Conservation (phyloP, 1,139 yeast genomes). For the Pichia sp. region DNA sequence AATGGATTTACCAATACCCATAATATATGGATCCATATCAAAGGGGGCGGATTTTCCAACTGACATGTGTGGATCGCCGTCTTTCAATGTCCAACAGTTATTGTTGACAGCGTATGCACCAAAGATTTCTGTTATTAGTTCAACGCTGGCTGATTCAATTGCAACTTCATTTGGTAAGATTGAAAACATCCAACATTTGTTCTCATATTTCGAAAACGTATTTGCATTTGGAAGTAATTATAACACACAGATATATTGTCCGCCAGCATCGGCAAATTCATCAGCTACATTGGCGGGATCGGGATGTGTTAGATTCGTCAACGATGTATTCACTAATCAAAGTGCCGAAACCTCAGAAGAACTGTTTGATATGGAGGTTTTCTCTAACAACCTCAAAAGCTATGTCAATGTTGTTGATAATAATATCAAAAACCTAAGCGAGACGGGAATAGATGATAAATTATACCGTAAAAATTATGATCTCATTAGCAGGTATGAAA, state of each 20-base stretch:
- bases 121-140: slow-evolving; percentile 16
- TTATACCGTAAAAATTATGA: slow-evolving; percentile 5
- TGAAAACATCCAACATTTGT: slow-evolving; percentile 14
- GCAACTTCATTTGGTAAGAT: slow-evolving; percentile 11
- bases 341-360: slow-evolving; percentile 18
- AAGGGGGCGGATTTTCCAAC: slow-evolving; percentile 4
- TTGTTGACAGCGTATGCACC: slow-evolving; percentile 23
- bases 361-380: slow-evolving; percentile 20
- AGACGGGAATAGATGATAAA: not conserved
- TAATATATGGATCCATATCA: slow-evolving; percentile 13
- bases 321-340: slow-evolving; percentile 6
- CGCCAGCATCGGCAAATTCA: not conserved
- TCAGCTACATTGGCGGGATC: slow-evolving; percentile 2
- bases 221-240: slow-evolving; percentile 20
- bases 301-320: slow-evolving; percentile 18
- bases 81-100: slow-evolving; percentile 27
- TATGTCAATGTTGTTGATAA: slow-evolving; percentile 25
- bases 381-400: slow-evolving; percentile 21
- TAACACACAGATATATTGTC: not conserved
- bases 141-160: slow-evolving; percentile 16
- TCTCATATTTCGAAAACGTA: slow-evolving; percentile 29
- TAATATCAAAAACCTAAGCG: not conserved
- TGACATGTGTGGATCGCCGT: slow-evolving; percentile 31
- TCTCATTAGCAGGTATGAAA: slow-evolving; percentile 29
- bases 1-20: slow-evolving; percentile 21